Percentiles rank a stretch among this genome's conserved stretches.
These are phyloP conservation scores for Lichenothelia convexa DNA, from an alignment of 495 filamentous ascomycete species.

Conservation along the genomic window DNA sequence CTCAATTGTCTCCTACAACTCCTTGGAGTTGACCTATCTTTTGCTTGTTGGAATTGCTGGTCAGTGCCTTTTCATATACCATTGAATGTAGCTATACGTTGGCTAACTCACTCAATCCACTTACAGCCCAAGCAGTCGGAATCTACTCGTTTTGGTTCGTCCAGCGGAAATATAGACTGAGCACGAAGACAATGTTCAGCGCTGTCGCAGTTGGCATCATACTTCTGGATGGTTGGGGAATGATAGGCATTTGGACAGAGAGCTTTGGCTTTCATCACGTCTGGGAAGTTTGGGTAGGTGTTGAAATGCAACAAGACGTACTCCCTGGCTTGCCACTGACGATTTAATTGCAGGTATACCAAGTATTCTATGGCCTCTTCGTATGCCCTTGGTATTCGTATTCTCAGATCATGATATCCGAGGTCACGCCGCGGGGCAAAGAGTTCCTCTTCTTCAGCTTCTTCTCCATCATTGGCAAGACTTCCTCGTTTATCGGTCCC, in stretches of 20 bases:
- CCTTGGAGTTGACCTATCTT: constrained; percentile 40
- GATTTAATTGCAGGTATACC: constrained; percentile 25
- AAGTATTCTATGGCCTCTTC: constrained; percentile 44
- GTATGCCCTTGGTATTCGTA: constrained; percentile 55
- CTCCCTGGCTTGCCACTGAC: not conserved
- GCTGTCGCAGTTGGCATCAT: constrained; percentile 35
- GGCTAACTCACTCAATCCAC: too few relatives aligned
- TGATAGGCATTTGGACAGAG: constrained; percentile 47
- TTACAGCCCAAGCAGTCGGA: constrained; percentile 42
- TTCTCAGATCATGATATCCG: constrained; percentile 48
- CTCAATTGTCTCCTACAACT: constrained; percentile 40
- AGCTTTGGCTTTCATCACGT: constrained; percentile 41
- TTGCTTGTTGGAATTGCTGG: constrained; percentile 44
- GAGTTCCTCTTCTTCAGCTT: constrained; percentile 51
- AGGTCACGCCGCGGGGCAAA: constrained; percentile 44
- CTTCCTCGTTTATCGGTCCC: constrained; percentile 43
- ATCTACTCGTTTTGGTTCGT: constrained; percentile 43
- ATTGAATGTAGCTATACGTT: too few relatives aligned
- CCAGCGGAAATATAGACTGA: constrained; percentile 32
- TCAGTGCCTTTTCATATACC: too few relatives aligned
- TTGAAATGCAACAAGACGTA: not conserved
- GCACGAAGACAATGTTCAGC: constrained; percentile 48
- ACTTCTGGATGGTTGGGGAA: constrained; percentile 44
- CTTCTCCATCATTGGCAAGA: constrained; percentile 48
- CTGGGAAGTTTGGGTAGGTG: constrained; percentile 38